phyloP scores from a whole-genome alignment of 345 rosid species.

The Eucalyptus cloeziana region DNA sequence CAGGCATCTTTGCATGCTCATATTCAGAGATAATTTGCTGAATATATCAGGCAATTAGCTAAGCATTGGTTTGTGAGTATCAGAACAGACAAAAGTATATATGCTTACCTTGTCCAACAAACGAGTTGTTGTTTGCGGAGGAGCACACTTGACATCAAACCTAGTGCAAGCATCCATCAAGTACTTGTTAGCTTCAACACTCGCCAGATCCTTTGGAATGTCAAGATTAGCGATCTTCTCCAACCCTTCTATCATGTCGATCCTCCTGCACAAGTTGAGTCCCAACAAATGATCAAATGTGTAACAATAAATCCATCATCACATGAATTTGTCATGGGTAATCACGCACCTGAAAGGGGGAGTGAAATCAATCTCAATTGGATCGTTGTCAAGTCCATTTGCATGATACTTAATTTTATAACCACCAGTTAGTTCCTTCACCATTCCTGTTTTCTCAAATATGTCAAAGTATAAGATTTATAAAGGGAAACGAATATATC shows the following conservation, averaged over 20 bases:
- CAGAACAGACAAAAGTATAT: neutral
- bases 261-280: conserved; percentile 35
- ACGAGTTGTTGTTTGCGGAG: conserved; percentile 89
- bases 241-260: conserved; percentile 84
- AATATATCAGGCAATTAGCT: neutral
- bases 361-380: conserved; percentile 90
- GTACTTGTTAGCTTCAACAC: conserved; percentile 78
- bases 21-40: neutral
- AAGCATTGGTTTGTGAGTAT: neutral
- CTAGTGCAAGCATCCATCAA: conserved; percentile 53
- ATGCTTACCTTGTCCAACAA: conserved; percentile 70
- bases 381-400: conserved; percentile 74
- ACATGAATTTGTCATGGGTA: neutral
- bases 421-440: conserved; percentile 80
- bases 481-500: neutral
- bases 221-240: conserved; percentile 82
- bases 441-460: conserved; percentile 48
- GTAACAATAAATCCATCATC: neutral
- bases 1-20: neutral
- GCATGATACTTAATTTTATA: conserved; percentile 85
- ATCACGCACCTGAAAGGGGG: conserved; percentile 78
- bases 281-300: neutral
- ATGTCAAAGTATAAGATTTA: neutral
- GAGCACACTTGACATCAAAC: conserved; percentile 80
- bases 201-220: conserved; percentile 77